Evolutionary conservation across 805 yeast species (phyloP).

Genomic region (Candida tibetensis): DNA sequence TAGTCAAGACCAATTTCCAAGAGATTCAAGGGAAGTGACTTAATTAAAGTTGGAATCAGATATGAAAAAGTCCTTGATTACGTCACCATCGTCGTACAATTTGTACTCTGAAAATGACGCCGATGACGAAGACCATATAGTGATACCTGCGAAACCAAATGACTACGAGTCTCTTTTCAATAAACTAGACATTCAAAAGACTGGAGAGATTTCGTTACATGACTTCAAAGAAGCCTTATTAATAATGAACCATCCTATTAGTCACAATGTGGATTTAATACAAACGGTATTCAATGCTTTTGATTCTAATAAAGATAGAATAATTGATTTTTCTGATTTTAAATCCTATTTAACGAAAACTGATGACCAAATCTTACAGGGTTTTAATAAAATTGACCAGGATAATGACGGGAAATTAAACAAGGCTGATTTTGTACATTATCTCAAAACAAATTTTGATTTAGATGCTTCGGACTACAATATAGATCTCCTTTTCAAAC

Average conservation of each 20-base stretch:
- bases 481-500: conserved; percentile 54
- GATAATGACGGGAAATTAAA: conserved; percentile 73
- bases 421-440: conserved; percentile 62
- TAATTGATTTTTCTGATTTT: conserved; percentile 65
- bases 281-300: conserved; percentile 55
- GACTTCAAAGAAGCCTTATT: conserved; percentile 49
- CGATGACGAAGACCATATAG: neutral
- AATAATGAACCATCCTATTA: conserved; percentile 59
- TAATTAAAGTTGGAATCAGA: neutral
- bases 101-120: neutral
- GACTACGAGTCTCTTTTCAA: conserved; percentile 35
- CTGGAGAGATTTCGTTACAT: conserved; percentile 48
- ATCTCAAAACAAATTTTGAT: conserved; percentile 54
- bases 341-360: conserved; percentile 61
- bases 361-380: conserved; percentile 65
- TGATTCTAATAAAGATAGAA: conserved; percentile 54
- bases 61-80: conserved; percentile 1
- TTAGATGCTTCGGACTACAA: conserved; percentile 50
- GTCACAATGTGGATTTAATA: conserved; percentile 57
- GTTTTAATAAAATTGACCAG: conserved; percentile 65
- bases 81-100: conserved; percentile 3
- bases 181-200: conserved; percentile 34
- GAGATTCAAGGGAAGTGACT: too few species aligned
- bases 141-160: conserved; percentile 13
- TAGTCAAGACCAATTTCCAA: too few species aligned